phyloP scores from a whole-genome alignment of 139 green algal species.

The Coelastrella sp. region DNA sequence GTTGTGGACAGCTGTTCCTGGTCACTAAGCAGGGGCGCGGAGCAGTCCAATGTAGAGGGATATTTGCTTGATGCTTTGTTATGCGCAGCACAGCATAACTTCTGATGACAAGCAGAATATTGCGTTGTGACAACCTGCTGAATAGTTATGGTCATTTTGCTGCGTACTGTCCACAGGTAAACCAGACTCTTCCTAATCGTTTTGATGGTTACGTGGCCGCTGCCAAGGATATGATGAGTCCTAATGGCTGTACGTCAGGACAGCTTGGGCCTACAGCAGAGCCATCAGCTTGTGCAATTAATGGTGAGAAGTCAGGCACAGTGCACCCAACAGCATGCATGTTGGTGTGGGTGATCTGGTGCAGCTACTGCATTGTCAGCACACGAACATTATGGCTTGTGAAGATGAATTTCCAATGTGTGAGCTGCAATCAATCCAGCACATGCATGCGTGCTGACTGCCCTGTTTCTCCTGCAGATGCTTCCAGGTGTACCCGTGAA shows the following conservation, averaged over 20 bases:
- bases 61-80: too few species aligned
- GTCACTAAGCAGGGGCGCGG: too few species aligned
- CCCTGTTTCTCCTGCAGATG: not conserved
- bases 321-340: not conserved
- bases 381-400: not conserved
- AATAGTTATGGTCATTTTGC: not conserved
- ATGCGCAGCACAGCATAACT: not conserved
- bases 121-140: not conserved
- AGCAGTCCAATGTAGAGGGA: too few species aligned
- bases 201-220: not conserved
- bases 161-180: conserved; percentile 8
- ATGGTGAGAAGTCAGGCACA: not conserved
- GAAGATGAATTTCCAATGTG: too few species aligned
- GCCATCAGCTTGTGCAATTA: not conserved
- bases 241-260: conserved; percentile 24
- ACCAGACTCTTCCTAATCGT: conserved; percentile 18
- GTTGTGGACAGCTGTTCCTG: too few species aligned
- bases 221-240: conserved; percentile 11
- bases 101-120: not conserved
- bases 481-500: not conserved
- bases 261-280: conserved; percentile 19
- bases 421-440: too few species aligned
- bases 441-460: not conserved
- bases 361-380: not conserved
- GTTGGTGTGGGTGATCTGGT: not conserved